phyloP scores from a whole-genome alignment of 768 basidiomycete species.

The Zangia roseola region DNA sequence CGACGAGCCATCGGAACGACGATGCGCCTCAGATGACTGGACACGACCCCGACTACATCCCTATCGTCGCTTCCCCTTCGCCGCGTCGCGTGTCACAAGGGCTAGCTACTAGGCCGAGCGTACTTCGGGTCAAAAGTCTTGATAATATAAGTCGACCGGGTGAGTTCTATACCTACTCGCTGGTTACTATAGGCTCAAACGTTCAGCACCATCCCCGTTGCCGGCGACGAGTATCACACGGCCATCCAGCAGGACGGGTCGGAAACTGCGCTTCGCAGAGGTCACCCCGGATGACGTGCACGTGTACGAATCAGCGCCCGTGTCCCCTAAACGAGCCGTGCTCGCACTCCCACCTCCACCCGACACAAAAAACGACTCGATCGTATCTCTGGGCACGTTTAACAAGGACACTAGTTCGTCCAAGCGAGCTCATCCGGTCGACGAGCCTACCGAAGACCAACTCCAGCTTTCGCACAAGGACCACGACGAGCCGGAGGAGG shows the following conservation, averaged over 20 bases:
- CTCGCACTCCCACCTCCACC: constrained; percentile 54
- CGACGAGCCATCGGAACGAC: too few species aligned
- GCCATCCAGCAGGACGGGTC: constrained; percentile 52
- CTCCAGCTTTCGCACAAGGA: not conserved
- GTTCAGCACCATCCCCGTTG: constrained; percentile 40
- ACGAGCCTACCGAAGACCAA: not conserved
- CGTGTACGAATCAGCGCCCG: constrained; percentile 79
- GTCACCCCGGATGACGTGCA: constrained; percentile 71
- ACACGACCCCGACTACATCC: not conserved
- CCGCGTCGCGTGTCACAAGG: constrained; percentile 8
- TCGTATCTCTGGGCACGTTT: constrained; percentile 43
- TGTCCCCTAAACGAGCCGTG: constrained; percentile 60
- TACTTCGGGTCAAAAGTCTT: constrained; percentile 32
- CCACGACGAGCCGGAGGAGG: constrained; percentile 50
- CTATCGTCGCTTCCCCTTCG: constrained; percentile 9
- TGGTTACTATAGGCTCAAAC: not conserved
- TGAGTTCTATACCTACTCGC: not conserved
- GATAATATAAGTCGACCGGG: constrained; percentile 26
- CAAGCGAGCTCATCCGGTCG: constrained; percentile 7
- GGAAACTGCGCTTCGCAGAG: constrained; percentile 74
- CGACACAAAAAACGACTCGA: constrained; percentile 23
- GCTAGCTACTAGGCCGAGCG: constrained; percentile 19
- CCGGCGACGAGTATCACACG: constrained; percentile 52
- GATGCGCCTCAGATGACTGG: not conserved
- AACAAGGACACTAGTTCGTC: constrained; percentile 9